Base-by-base conservation (phyloP, 495 filamentous ascomycete genomes). In the Penicillium argentinense region DNA sequence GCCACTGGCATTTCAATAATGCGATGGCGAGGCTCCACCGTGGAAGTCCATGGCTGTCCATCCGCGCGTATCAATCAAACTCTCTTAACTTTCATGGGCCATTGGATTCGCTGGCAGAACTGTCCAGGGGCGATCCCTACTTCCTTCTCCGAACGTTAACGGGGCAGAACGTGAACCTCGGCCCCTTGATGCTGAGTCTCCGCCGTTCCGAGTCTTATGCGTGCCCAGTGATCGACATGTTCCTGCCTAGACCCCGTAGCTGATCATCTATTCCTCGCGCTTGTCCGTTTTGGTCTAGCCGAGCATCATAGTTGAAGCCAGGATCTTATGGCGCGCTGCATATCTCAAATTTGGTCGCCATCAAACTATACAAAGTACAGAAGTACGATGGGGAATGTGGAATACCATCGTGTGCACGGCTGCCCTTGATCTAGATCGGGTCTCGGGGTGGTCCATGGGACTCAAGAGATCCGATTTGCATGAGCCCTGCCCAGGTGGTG, bases 1-100 rank as follows among this genome's bases (percentile, higher is more conserved):
- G 44, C 39, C 39, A 43, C 23, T 39, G 8, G 17, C 22, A 36
- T 48, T n/a, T 39, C 51, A 53, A 47, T 53, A 53, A 48, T 29
- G 44, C 39, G 33, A 11, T 18, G 3, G 13, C 5, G 9, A n/a
- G 18, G 8, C 24, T 30, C 39, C 25, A 42, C 39, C 3, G 25
- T 25, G 39, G 39, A 42, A 14, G 9, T 19, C 24, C 26, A 42
- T 17, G 16, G 21, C 6, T 36, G 33, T 18, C 16, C 16, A 18
- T 21, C 33, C 33, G 33, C 16, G n/a, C 33, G 21, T 36, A 14
- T 21, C 5, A 21, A 21, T 21, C 16, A 18, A 21, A 36, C n/a
- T 18, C 14, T 9, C 7, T 36, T 36, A 18, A 36, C 7, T 12
- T 19, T 36, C 16, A 19, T 6, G 33, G 16, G 17, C 16, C 18